Percentiles rank a stretch among this genome's conserved stretches.
Evolutionary conservation across 768 basidiomycete species (phyloP).

Genomic region (Kwoniella sp.): DNA sequence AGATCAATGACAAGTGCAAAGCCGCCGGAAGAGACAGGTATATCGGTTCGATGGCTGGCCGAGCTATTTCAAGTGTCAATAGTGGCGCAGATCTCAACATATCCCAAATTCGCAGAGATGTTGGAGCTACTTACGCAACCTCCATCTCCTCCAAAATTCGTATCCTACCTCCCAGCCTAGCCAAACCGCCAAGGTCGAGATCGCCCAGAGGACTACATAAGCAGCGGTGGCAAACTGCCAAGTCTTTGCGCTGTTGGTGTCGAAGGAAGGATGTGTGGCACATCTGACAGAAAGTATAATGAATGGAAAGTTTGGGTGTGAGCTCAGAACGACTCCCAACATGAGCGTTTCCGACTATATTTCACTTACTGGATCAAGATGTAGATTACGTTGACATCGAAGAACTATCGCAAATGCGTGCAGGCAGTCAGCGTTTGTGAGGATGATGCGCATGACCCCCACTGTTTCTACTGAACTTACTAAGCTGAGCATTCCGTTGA

Average conservation of each 20-base stretch:
- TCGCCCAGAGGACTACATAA: conserved; percentile 77
- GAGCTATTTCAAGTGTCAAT: conserved; percentile 61
- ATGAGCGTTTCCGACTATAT: too few species aligned
- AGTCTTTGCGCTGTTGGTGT: conserved; percentile 69
- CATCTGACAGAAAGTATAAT: too few species aligned
- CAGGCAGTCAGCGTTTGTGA: neutral
- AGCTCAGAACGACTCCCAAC: too few species aligned
- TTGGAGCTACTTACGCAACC: conserved; percentile 45
- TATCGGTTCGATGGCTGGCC: conserved; percentile 78
- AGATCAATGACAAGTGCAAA: conserved; percentile 73
- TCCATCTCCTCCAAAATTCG: conserved; percentile 52
- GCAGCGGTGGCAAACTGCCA: conserved; percentile 83
- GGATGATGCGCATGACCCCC: neutral
- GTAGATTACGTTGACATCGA: conserved; percentile 87
- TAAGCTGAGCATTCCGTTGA: conserved; percentile 32
- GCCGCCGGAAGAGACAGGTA: conserved; percentile 79
- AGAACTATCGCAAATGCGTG: too few species aligned
- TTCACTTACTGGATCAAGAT: conserved; percentile 77
- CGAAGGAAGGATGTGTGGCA: conserved; percentile 72
- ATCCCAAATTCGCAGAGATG: neutral
- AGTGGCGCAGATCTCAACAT: neutral
- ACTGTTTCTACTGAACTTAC: conserved; percentile 40
- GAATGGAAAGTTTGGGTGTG: too few species aligned
- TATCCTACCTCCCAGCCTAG: conserved; percentile 63
- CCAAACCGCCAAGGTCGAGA: conserved; percentile 73